Evolutionary conservation across 73 alveolate genomes (phyloP), one percentile per base, ranked within the genome.

Genomic region (Paramecium sonneborni): DNA sequence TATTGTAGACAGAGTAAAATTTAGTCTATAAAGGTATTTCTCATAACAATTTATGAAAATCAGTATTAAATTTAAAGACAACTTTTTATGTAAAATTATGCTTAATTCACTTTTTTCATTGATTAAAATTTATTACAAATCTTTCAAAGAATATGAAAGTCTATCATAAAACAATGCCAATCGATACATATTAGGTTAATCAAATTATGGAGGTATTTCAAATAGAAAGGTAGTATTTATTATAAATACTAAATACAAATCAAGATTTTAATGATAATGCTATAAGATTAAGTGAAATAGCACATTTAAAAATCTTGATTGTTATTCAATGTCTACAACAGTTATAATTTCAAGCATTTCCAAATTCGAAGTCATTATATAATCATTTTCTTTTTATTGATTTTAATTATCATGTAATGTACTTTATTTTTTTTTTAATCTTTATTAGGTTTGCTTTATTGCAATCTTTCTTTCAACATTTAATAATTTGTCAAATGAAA

Each of bases 271-370:
- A 24, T 79, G 15, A 30, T 46, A 30, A 10, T 28, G 23, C 20
- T 79, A 44, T 44, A 79, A 10, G 23, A 79, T 38, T 26, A 79
- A 41, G 28, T 79, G 90, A 44, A 79, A 79, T 10, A 79, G 56
- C 46, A 79, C 55, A 23, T 38, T 39, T 26, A 43, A 43, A 79
- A 79, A 79, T 23, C 69, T 20, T 10, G 44, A 44, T 20, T 79
- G 18, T 20, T 23, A 11, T 23, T 79, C 90, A 21, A 79, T 30
- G 41, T 79, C 90, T 37, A 79, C 46, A 18, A 79, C 48, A 24
- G 37, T 43, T 37, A 44, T 39, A 11, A 44, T 62, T 46, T 79
- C 90, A 11, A 79, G 84, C 48, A 32, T 62, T 26, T 62, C 34
- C 41, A 10, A 34, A 41, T 14, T 79, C 14, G 74, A 43, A 12